A percentile compares a stretch with the other conserved stretches of the same genome.
Evolutionary conservation across 1,284 basidiomycete species (phyloP).

Genomic region (Rhodotorula sp.): DNA sequence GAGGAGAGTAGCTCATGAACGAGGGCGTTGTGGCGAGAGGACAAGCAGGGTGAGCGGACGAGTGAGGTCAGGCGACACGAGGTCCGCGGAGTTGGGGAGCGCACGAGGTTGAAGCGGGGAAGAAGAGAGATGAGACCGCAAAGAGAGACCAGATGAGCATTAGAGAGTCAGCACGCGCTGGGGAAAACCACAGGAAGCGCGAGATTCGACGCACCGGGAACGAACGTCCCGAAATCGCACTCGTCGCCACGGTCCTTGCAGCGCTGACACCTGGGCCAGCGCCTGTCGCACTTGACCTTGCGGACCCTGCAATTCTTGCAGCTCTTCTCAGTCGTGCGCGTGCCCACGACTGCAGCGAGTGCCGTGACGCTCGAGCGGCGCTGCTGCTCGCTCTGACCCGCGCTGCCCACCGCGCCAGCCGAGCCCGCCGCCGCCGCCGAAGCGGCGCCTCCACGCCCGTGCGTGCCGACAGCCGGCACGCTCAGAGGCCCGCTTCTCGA

Average conservation of each 20-base stretch:
- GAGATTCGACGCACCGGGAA: constrained; percentile 16
- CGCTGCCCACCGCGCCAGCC: not conserved
- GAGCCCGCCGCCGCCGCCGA: not conserved
- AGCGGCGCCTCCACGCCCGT: not conserved
- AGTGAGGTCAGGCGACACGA: too few species aligned
- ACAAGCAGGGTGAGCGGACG: too few species aligned
- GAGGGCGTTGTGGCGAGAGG: too few species aligned
- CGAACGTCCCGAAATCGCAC: constrained; percentile 24
- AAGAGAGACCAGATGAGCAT: not conserved
- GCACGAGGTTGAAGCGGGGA: too few species aligned
- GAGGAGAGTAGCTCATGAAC: not conserved
- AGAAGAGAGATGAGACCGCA: not conserved
- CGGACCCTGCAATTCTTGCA: constrained; percentile 15
- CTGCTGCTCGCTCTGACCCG: too few species aligned
- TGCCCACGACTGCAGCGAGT: constrained; percentile 4
- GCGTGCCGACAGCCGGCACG: not conserved
- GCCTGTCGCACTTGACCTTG: constrained; percentile 29
- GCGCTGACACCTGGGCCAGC: constrained; percentile 25
- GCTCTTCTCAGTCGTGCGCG: constrained; percentile 16
- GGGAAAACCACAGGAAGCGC: not conserved
- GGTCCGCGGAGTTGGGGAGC: too few species aligned
- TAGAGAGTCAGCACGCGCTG: too few species aligned
- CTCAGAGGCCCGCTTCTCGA: not conserved
- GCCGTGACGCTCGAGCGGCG: constrained; percentile 1
- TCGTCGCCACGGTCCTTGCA: constrained; percentile 25